Base-by-base conservation (phyloP, 2,329 filamentous ascomycete species). In the Ascomycota sp. region DNA sequence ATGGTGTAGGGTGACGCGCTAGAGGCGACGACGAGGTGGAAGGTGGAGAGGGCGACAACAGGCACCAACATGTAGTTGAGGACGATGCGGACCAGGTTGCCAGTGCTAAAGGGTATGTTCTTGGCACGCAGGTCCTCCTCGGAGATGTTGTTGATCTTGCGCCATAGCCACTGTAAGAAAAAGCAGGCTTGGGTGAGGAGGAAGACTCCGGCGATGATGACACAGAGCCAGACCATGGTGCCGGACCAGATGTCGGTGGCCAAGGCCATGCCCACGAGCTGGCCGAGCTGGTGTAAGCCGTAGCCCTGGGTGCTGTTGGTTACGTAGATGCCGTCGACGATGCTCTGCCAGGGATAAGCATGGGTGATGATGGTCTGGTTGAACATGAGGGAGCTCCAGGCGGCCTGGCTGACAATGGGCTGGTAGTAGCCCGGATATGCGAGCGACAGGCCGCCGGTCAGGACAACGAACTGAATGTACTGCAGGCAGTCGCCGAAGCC, bases 401-500 rank as follows among this genome's bases (percentile, higher is more conserved):
- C 72, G 10, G 68, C 76, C 48, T 86, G 80, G 50, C 85, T 92
- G 33, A 86, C 69, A 7, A 82, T 77, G 4, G 89, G 89, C 47
- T 93, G 86, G 48, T 83, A 98, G 47, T 79, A 98, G 8, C 89
- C 89, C 1, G 89, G 89, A 44, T 95, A 98, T 40, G 75, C 72
- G 37, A 98, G 60, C 7, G 76, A 82, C 33, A 98, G 60, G 23
- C 76, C 75, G n/a, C 86, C 86, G 0, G 83, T 89, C 34, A 98
- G 57, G 15, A 80, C 75, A 32, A 89, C 64, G 42, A 93, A 98
- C 47, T 98, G 89, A 12, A 98, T 79, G 49, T 98, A 95, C 52
- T 95, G 85, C 32, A 98, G 62, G 45, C 89, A 98, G 47, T 98
- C 89, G 6, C 82, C 83, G 47, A 98, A 95, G 1, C 89, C 89